Evolutionary conservation across 2,329 filamentous ascomycete species (phyloP), one percentile per base, ranked within the genome.

Genomic region (Fusarium tanahbumbuense): DNA sequence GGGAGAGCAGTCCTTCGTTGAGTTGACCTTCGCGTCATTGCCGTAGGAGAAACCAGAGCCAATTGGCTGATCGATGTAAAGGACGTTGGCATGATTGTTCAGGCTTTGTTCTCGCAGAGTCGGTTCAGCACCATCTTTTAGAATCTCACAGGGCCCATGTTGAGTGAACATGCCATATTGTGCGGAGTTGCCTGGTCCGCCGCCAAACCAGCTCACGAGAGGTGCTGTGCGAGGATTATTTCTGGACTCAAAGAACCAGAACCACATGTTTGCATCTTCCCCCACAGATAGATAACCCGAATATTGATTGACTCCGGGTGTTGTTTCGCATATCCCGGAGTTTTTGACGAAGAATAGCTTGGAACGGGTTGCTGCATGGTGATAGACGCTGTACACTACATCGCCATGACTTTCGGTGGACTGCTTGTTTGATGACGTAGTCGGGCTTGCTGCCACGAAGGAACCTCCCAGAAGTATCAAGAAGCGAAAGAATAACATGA

Each of bases 351-450:
- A n/a, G 1, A 18, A 12, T n/a, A 37, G 10, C 3, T 12, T 37
- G 0, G 34, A 37, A 4, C 34, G 18, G 2, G 34, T 37, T 2
- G 34, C 34, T 37, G 18, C 10, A n/a, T 37, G 18, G 0, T 37
- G 10, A 3, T 37, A 37, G 34, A 37, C 18, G 10, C 10, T 37
- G 10, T 37, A 37, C 4, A 37, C 34, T 12, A 37, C 34, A 4
- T 37, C 34, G 2, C 10, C 18, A 8, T n/a, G 18, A 6, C 7
- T 12, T n/a, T 37, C 34, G 18, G 34, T 12, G 18, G 10, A 7
- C 3, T 12, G 10, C 6, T 11, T 12, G 10, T 4, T 12, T 12
- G 18, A 4, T n/a, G 10, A 4, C 1, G 2, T 3, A 2, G 10
- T 37, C 7, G 34, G 10, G 6, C 10, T n/a, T n/a, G 34, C 10